Evolutionary conservation across 495 filamentous ascomycete species (phyloP).

Genomic region (Aspergillus campestris): DNA sequence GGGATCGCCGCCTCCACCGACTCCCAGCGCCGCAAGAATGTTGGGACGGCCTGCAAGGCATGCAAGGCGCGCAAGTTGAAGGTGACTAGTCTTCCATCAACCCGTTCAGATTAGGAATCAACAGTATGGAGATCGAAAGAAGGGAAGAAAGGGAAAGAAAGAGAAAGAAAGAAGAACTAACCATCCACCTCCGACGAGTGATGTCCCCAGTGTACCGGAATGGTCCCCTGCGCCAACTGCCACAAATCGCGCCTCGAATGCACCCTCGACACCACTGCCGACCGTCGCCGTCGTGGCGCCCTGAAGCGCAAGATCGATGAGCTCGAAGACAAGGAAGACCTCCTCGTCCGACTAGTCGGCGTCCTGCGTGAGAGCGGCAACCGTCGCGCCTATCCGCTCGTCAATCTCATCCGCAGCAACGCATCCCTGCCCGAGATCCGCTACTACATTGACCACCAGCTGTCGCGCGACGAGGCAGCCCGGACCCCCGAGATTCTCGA

Average conservation of each 20-base stretch:
- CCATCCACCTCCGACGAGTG: too few species aligned
- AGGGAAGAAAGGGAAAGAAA: too few species aligned
- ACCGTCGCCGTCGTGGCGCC: slow-evolving; percentile 25
- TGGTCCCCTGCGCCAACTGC: slow-evolving; percentile 26
- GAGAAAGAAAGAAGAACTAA: too few species aligned
- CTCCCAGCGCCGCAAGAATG: slow-evolving; percentile 14
- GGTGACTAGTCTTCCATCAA: slow-evolving; percentile 6
- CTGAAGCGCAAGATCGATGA: slow-evolving; percentile 30
- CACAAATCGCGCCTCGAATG: slow-evolving; percentile 21
- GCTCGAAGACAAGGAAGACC: slow-evolving; percentile 21
- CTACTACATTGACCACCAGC: slow-evolving; percentile 20
- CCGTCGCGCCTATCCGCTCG: slow-evolving; percentile 11
- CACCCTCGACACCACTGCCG: slow-evolving; percentile 21
- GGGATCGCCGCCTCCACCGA: slow-evolving; percentile 5
- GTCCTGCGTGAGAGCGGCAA: slow-evolving; percentile 19
- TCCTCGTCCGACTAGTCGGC: slow-evolving; percentile 20
- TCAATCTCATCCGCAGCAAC: slow-evolving; percentile 30
- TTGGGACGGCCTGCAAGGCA: slow-evolving; percentile 19
- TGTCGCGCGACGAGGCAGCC: slow-evolving; percentile 16
- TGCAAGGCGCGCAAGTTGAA: slow-evolving; percentile 26
- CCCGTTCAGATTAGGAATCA: background rate
- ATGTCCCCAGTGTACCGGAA: slow-evolving; percentile 21
- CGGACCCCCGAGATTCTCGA: slow-evolving; percentile 20
- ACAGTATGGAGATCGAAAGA: too few species aligned
- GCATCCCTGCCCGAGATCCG: slow-evolving; percentile 24